Evolutionary conservation across 106 monocot species (phyloP).

Genomic region (Acorus calamus): DNA sequence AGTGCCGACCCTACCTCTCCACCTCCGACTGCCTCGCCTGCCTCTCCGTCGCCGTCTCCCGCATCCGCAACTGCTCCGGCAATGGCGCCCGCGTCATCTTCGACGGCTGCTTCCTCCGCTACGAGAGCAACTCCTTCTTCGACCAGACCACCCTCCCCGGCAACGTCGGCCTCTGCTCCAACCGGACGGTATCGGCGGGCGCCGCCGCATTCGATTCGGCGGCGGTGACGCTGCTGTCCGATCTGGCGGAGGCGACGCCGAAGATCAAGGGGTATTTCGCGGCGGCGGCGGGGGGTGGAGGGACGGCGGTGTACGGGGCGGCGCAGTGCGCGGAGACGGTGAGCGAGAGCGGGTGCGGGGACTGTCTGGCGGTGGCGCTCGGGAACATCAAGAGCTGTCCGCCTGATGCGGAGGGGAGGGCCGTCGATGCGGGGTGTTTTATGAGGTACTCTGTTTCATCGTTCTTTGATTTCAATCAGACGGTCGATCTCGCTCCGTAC

Average conservation of each 20-base stretch:
- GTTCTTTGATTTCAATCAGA: slow-evolving; percentile 35
- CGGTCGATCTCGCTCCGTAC: slow-evolving; percentile 24
- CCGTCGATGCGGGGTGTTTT: neutral
- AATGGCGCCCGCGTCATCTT: slow-evolving; percentile 48
- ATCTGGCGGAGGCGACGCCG: slow-evolving; percentile 10
- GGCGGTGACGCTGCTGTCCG: slow-evolving; percentile 12
- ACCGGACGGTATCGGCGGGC: neutral
- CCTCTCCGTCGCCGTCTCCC: slow-evolving; percentile 21
- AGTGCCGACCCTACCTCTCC: slow-evolving; percentile 46
- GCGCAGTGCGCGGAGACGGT: neutral
- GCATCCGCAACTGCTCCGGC: slow-evolving; percentile 26
- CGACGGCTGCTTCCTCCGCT: slow-evolving; percentile 55
- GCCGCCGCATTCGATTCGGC: neutral
- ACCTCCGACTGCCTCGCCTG: slow-evolving; percentile 32
- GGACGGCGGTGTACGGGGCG: slow-evolving; percentile 4
- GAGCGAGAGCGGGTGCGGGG: neutral
- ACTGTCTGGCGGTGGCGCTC: neutral
- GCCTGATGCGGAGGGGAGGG: neutral
- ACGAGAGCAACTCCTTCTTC: slow-evolving; percentile 47
- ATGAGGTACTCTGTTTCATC: neutral
- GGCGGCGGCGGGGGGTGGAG: neutral
- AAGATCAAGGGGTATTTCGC: neutral
- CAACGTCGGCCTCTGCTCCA: slow-evolving; percentile 27
- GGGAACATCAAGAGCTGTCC: slow-evolving; percentile 1
- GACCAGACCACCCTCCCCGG: slow-evolving; percentile 38